Base-by-base conservation (phyloP, 805 yeast species). In the Wickerhamiella brachini region DNA sequence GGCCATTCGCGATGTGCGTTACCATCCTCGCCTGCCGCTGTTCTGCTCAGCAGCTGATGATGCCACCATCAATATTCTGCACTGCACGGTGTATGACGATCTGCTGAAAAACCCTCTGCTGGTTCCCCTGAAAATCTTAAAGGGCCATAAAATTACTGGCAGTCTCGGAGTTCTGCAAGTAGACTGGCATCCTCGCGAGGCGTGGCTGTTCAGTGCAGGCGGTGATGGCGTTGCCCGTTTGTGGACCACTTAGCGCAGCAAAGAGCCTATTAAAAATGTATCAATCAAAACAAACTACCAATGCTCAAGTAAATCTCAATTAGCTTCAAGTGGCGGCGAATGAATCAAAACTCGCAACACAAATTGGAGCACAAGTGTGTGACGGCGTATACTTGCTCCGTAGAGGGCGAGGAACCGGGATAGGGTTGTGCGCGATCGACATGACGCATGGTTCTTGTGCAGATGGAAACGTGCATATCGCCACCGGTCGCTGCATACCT, bases 181-280 rank as follows among this genome's bases (percentile, higher is more conserved):
- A 47, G 78, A 78, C 48, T 93, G 98, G 98, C 98, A 93, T 74
- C 97, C 97, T 57, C 80, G 82, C 61, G 97, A 93, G 70, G 96
- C 98, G 0, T 93, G 98, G 98, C 74, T 93, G 63, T 88, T 93
- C 67, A 82, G 93, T 64, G 86, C 95, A 10, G 98, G 97, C 61
- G 97, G 97, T 21, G 98, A 93, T 68, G 87, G 95, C 54, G 80
- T 87, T 43, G 97, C 97, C 5, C 80, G 95, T 63, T 71, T 93
- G 62, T 93, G 98, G 98, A 93, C 98, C 24, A 85, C 95, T 17
- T 84, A 69, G 47, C 8, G n/a, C 4, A 15, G 7, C 9, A 3
- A 23, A 43, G 5, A 22, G 10, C 42, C 6, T 26, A n/a, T 15
- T 44, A 51, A 58, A 45, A 37, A 37, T 37, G 34, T 29, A 29